Evolutionary conservation across 78 protist species (phyloP).

Genomic region (Speleostelium caveatum): DNA sequence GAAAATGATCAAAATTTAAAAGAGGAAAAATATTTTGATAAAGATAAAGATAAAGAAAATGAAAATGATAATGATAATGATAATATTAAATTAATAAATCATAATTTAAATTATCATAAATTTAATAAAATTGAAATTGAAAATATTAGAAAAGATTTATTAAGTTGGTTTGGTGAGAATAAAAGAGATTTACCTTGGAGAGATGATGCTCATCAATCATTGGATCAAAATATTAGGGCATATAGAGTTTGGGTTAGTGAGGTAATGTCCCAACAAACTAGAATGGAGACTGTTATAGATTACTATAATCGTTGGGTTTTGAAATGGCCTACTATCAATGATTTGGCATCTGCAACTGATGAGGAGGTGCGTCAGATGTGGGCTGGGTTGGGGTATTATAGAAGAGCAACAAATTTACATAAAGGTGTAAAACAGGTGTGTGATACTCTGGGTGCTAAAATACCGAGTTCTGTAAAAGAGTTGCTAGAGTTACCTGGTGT

Average conservation of each 20-base stretch:
- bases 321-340: slow-evolving; percentile 87
- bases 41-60: slow-evolving; percentile 20
- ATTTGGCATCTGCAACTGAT: slow-evolving; percentile 72
- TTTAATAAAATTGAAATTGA: slow-evolving; percentile 21
- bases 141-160: slow-evolving; percentile 29
- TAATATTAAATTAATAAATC: neutral
- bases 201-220: neutral
- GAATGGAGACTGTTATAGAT: slow-evolving; percentile 60
- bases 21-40: neutral
- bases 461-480: slow-evolving; percentile 23
- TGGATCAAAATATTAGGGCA: slow-evolving; percentile 11
- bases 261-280: slow-evolving; percentile 95
- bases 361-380: slow-evolving; percentile 69
- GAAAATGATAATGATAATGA: neutral
- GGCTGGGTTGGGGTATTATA: slow-evolving; percentile 94
- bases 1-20: neutral
- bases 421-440: slow-evolving; percentile 80
- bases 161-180: slow-evolving; percentile 59
- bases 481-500: slow-evolving; percentile 75
- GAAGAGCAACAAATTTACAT: slow-evolving; percentile 86
- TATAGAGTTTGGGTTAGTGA: slow-evolving; percentile 93
- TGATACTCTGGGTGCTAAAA: neutral
- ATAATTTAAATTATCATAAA: slow-evolving; percentile 19
- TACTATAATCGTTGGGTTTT: slow-evolving; percentile 81
- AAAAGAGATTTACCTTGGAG: slow-evolving; percentile 85